These are phyloP conservation scores for Xylaria multiplex DNA, from an alignment of 2,329 filamentous ascomycete genomes.

Conservation along the genomic window DNA sequence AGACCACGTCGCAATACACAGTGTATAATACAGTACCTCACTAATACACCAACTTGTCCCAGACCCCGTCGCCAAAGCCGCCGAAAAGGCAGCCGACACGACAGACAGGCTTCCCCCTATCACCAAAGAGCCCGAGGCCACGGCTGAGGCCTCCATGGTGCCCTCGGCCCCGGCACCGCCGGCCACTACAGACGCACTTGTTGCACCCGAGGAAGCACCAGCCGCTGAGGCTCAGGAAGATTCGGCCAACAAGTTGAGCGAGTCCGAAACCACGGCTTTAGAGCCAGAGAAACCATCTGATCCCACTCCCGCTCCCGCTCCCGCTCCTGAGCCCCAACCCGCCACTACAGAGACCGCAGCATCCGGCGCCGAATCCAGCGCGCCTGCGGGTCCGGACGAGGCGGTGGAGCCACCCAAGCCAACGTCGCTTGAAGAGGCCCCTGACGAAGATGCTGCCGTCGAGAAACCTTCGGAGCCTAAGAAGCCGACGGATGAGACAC, in stretches of 20 bases:
- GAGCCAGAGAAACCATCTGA: conserved; percentile 44
- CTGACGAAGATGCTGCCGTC: conserved; percentile 42
- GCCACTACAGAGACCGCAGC: conserved; percentile 30
- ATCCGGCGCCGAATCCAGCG: conserved; percentile 33
- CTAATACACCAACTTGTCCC: conserved; percentile 38
- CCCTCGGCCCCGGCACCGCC: conserved; percentile 35
- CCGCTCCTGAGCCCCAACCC: conserved; percentile 27
- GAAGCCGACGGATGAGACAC: conserved; percentile 39
- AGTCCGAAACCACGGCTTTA: conserved; percentile 35
- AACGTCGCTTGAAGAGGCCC: conserved; percentile 46
- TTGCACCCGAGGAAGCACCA: conserved; percentile 15
- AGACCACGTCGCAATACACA: conserved; percentile 36
- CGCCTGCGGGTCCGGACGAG: conserved; percentile 35
- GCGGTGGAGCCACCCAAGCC: conserved; percentile 44
- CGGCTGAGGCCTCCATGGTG: conserved; percentile 38
- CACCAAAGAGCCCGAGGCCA: conserved; percentile 39
- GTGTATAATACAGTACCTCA: conserved; percentile 41
- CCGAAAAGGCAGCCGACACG: conserved; percentile 38
- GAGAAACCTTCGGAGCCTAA: conserved; percentile 35
- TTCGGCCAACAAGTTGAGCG: conserved; percentile 38
- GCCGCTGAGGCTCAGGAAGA: conserved; percentile 38
- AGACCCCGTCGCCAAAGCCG: conserved; percentile 40
- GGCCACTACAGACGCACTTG: conserved; percentile 24
- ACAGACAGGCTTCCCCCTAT: conserved; percentile 39
- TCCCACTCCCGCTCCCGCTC: conserved; percentile 25